Base-by-base conservation (phyloP, 208 protist genomes). In the Herpetomonas samuelpessoai region DNA sequence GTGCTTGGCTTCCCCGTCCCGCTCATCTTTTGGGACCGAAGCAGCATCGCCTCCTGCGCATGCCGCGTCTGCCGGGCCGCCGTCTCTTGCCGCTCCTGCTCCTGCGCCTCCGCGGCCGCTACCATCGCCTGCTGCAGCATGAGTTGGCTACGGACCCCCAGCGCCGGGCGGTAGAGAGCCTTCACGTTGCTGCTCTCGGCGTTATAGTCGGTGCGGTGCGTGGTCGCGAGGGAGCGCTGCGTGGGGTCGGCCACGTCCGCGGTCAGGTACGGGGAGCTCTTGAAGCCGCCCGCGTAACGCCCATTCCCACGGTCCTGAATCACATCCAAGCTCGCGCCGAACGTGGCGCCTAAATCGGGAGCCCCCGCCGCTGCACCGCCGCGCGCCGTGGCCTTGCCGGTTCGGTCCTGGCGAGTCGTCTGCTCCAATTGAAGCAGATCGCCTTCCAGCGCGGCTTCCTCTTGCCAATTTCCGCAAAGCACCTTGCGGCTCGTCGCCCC, bases 391-490 rank as follows among this genome's bases (percentile, higher is more conserved):
- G 12, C 44, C 21, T 4, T 51, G 56, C 0, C n/a, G 49, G n/a
- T 9, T 14, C 4, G 49, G 27, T 29, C 52, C 44, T 66, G 62
- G 38, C 49, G 67, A 59, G 67, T 26, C 10, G 22, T 74, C n/a
- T 65, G 51, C 48, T 83, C 81, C 27, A 79, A 75, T 1, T 58
- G 53, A 14, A 87, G 66, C 18, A 92, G 49, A 55, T 95, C 88
- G 41, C 77, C 74, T 69, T 88, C 88, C 22, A 95, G 79, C 7
- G 59, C 74, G 41, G 82, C 65, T 44, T 95, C 85, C 50, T 95
- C 88, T 46, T 91, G 81, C 88, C 88, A 95, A 69, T 95, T 95
- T 9, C 88, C 88, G 51, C 81, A 95, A 30, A 95, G 74, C n/a
- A 95, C 88, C 21, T 82, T 84, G n/a, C 76, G 75, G 2, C 69